Evolutionary conservation across 2,329 filamentous ascomycete genomes (phyloP).

Genomic region (Tolypocladium ovalisporum): DNA sequence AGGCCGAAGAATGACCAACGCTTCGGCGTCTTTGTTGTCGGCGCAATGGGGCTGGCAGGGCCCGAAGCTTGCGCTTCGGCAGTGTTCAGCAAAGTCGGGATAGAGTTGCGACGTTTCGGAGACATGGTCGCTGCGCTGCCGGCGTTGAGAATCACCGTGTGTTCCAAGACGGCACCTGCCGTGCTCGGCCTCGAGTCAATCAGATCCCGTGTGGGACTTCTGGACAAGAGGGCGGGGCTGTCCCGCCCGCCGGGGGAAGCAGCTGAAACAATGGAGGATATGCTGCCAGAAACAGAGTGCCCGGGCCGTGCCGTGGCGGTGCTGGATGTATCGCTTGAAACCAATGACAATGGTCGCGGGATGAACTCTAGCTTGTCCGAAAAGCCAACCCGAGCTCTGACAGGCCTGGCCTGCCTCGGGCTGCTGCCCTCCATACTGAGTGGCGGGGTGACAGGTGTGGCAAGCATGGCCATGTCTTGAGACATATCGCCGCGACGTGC

Average conservation of each 20-base stretch:
- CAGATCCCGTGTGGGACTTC: conserved; percentile 28
- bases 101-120: conserved; percentile 46
- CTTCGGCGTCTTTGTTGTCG: conserved; percentile 40
- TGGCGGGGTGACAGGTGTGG: conserved; percentile 1
- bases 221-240: conserved; percentile 23
- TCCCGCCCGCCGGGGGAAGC: conserved; percentile 31
- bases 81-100: conserved; percentile 39
- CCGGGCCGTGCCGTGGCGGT: conserved; percentile 58
- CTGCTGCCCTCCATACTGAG: conserved; percentile 5
- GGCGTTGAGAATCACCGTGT: conserved; percentile 15
- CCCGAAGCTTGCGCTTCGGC: conserved; percentile 22
- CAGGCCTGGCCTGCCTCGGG: conserved; percentile 17
- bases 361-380: conserved; percentile 78
- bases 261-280: conserved; percentile 64
- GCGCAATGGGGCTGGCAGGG: conserved; percentile 29
- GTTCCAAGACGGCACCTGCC: conserved; percentile 58
- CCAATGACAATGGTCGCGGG: conserved; percentile 68
- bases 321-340: conserved; percentile 76
- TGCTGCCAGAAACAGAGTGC: conserved; percentile 68
- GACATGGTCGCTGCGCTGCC: conserved; percentile 14
- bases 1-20: conserved; percentile 54
- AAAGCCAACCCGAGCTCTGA: conserved; percentile 65
- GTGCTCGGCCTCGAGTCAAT: conserved; percentile 53
- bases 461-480: background rate
- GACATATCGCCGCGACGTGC: background rate